phyloP scores from a whole-genome alignment of 176 grass and related monocot species.

The Eremochloa ophiuroides region DNA sequence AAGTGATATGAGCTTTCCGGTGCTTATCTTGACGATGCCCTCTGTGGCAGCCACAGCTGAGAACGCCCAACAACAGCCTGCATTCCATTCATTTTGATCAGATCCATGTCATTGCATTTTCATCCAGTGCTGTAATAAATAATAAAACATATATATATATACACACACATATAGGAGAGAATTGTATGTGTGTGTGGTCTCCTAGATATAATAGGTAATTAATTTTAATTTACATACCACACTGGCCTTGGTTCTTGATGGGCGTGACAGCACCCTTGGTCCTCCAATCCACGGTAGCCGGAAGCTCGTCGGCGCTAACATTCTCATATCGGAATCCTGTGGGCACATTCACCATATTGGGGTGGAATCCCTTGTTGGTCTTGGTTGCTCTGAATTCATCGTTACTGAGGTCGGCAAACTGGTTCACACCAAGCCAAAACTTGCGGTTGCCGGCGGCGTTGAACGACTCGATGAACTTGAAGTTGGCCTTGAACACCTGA shows the following conservation, averaged over 20 bases:
- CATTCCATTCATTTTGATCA: too few relatives aligned
- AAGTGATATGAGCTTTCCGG: not conserved
- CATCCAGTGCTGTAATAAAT: too few relatives aligned
- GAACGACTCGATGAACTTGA: slow-evolving; percentile 16
- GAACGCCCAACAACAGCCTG: not conserved
- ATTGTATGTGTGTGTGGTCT: too few relatives aligned
- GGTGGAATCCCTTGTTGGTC: not conserved
- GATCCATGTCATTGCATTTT: too few relatives aligned
- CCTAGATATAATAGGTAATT: too few relatives aligned
- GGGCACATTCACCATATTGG: not conserved
- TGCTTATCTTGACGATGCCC: slow-evolving; percentile 1
- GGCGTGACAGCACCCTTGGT: too few relatives aligned
- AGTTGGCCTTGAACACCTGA: slow-evolving; percentile 13
- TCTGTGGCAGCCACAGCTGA: not conserved
- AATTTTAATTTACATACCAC: too few relatives aligned
- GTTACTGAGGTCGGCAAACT: not conserved
- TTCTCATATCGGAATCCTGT: not conserved
- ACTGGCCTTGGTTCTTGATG: too few relatives aligned
- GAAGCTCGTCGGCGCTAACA: too few relatives aligned
- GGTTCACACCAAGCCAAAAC: slow-evolving; percentile 26
- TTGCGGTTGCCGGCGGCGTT: not conserved
- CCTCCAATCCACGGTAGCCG: too few relatives aligned
- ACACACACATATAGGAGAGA: too few relatives aligned
- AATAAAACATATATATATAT: too few relatives aligned
- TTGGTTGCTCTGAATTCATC: slow-evolving; percentile 12